Evolutionary conservation across 176 grass and related monocot species (phyloP).

Genomic region (Oryza nivara): DNA sequence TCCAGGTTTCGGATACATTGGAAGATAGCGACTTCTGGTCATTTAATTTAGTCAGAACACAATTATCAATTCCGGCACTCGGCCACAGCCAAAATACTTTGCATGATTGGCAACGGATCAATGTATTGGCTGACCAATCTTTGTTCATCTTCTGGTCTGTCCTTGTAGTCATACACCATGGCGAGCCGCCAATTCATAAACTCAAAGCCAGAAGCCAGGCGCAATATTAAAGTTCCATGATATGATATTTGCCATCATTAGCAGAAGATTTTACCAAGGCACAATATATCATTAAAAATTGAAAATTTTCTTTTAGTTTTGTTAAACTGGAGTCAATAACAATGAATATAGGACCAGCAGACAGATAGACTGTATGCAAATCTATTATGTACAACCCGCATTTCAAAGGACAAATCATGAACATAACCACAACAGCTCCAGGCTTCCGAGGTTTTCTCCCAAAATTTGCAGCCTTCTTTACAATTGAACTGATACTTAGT

Average conservation of each 20-base stretch:
- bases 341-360: not conserved
- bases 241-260: not conserved
- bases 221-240: not conserved
- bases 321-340: not conserved
- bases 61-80: not conserved
- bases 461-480: constrained; percentile 32
- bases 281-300: not conserved
- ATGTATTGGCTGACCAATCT: not conserved
- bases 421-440: constrained; percentile 14
- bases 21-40: not conserved
- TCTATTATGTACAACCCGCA: constrained; percentile 43
- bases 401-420: constrained; percentile 17
- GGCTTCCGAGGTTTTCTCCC: not conserved
- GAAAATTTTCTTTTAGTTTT: not conserved
- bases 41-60: not conserved
- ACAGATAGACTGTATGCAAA: not conserved
- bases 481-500: not conserved
- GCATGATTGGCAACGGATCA: not conserved
- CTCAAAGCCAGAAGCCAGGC: not conserved
- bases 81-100: not conserved
- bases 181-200: not conserved
- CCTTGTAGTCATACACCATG: not conserved
- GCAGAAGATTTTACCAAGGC: not conserved
- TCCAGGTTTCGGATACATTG: not conserved
- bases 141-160: not conserved